phyloP scores from a whole-genome alignment of 2,329 filamentous ascomycete genomes.

The Claviceps monticola region DNA sequence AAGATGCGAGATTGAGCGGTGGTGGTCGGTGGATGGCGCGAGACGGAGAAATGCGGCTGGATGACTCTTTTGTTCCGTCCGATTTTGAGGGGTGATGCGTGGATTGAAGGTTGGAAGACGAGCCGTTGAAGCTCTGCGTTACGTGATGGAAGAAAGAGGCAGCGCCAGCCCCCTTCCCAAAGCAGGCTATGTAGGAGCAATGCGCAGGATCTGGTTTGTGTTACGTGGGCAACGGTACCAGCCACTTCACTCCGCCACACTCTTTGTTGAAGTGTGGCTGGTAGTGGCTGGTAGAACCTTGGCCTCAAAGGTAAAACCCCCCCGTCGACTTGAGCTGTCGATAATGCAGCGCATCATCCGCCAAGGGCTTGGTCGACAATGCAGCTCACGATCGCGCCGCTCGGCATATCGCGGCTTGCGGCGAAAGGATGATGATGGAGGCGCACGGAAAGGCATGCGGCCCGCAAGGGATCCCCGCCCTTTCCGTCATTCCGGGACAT shows the following conservation, averaged over 20 bases:
- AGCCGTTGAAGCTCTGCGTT: background rate
- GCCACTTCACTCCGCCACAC: background rate
- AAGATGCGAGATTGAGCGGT: background rate
- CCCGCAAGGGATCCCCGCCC: background rate
- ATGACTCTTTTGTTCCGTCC: background rate
- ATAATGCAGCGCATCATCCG: background rate
- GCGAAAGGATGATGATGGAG: background rate
- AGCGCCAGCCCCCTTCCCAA: conserved; percentile 4
- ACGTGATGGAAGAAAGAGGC: conserved; percentile 5
- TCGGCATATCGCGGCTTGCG: background rate
- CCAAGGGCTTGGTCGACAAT: background rate
- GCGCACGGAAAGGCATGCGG: background rate
- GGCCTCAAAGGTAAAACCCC: background rate
- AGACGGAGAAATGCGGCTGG: background rate
- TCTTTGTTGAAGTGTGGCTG: background rate
- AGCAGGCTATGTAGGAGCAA: background rate
- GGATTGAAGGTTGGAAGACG: conserved; percentile 1
- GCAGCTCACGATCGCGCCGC: background rate
- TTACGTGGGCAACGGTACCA: background rate
- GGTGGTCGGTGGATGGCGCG: background rate
- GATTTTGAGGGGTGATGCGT: conserved; percentile 7
- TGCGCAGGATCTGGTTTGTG: conserved; percentile 6
- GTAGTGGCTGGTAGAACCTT: background rate
- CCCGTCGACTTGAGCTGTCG: too few relatives aligned
- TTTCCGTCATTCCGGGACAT: background rate